A percentile compares a stretch with the other conserved stretches of the same genome.
Conservation (phyloP, 176 grass and related monocot genomes). For the Zoysia japonica region DNA sequence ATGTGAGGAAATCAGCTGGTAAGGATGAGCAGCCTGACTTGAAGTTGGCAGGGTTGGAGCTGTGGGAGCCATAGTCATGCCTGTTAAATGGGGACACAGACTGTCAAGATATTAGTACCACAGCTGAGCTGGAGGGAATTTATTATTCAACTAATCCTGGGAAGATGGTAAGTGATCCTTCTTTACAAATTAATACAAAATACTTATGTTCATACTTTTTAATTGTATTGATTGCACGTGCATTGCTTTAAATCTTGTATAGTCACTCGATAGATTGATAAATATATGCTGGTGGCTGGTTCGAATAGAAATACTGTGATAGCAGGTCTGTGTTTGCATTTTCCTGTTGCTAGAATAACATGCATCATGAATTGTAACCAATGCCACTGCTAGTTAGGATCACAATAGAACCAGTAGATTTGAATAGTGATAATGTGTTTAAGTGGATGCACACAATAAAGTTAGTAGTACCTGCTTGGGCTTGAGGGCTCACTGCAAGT, state of each 20-base stretch:
- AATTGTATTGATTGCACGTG: background rate
- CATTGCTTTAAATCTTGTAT: constrained; percentile 15
- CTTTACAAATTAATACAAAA: background rate
- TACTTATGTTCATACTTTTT: constrained; percentile 15
- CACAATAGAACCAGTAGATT: background rate
- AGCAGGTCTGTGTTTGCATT: background rate
- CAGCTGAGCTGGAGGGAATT: constrained; percentile 30
- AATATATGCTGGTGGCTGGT: constrained; percentile 6
- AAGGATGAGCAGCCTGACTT: constrained; percentile 73
- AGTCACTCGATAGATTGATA: constrained; percentile 4
- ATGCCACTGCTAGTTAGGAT: constrained; percentile 16
- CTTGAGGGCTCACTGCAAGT: constrained; percentile 71
- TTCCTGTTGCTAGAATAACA: background rate
- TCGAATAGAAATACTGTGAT: constrained; percentile 16
- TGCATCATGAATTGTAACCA: background rate
- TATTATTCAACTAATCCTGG: constrained; percentile 8
- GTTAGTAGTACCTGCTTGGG: constrained; percentile 82
- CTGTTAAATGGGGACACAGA: constrained; percentile 89
- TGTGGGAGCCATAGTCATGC: constrained; percentile 91
- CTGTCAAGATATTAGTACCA: constrained; percentile 80
- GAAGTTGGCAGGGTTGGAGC: constrained; percentile 70
- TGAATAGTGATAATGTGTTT: constrained; percentile 15
- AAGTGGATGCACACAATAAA: constrained; percentile 42
- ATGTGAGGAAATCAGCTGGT: constrained; percentile 72
- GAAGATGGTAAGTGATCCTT: constrained; percentile 10